Percentiles rank a stretch among this genome's conserved stretches.
phyloP scores from a whole-genome alignment of 1,284 basidiomycete genomes.

The Naganishia sp. region DNA sequence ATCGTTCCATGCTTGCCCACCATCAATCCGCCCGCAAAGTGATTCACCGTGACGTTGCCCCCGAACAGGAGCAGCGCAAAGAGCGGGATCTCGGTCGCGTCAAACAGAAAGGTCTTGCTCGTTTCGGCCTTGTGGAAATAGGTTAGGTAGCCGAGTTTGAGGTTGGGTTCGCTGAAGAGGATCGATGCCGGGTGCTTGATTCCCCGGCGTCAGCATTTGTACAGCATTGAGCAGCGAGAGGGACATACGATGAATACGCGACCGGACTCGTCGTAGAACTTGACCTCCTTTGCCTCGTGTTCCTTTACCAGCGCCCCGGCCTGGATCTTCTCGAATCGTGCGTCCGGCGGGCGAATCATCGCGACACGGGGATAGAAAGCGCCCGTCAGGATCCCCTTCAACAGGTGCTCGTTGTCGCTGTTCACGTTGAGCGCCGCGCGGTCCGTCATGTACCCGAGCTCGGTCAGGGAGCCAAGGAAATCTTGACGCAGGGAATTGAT shows the following conservation, averaged over 20 bases:
- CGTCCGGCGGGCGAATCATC: slow-evolving; percentile 70
- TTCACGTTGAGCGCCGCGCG: slow-evolving; percentile 62
- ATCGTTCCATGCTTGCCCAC: slow-evolving; percentile 59
- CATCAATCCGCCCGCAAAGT: slow-evolving; percentile 72
- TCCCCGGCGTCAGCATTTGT: not conserved
- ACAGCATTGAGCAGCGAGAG: no score
- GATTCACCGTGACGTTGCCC: slow-evolving; percentile 74
- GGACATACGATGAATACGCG: slow-evolving; percentile 50
- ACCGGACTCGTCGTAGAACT: slow-evolving; percentile 65
- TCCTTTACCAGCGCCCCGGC: slow-evolving; percentile 78
- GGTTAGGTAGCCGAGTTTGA: slow-evolving; percentile 75
- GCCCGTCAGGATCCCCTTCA: slow-evolving; percentile 78
- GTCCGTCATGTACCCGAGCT: slow-evolving; percentile 68
- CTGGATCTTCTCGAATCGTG: slow-evolving; percentile 78
- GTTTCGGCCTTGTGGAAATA: slow-evolving; percentile 83
- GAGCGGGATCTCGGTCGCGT: slow-evolving; percentile 86
- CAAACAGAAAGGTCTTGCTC: slow-evolving; percentile 81
- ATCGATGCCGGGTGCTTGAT: slow-evolving; percentile 74
- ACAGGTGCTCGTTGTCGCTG: slow-evolving; percentile 66
- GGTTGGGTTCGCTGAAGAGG: slow-evolving; percentile 70
- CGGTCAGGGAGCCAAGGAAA: slow-evolving; percentile 69
- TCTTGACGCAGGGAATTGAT: slow-evolving; percentile 76
- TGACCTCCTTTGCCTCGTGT: slow-evolving; percentile 77
- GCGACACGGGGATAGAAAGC: slow-evolving; percentile 79
- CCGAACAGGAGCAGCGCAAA: slow-evolving; percentile 84